These are phyloP conservation scores for Fusarium poae DNA, from an alignment of 2,329 filamentous ascomycete species.

Conservation along the genomic window DNA sequence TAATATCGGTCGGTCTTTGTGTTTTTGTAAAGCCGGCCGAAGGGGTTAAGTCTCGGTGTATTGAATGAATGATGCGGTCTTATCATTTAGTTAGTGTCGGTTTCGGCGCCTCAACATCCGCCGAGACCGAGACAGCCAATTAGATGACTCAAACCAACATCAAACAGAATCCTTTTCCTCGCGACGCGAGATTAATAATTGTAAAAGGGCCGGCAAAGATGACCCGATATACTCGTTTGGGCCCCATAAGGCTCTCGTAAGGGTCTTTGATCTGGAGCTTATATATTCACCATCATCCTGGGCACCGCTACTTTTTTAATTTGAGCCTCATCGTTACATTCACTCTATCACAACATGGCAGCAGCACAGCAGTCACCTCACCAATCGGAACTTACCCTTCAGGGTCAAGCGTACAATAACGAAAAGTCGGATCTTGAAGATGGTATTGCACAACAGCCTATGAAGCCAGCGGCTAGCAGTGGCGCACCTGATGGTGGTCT, in stretches of 20 bases:
- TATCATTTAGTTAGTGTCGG: slow-evolving; percentile 6
- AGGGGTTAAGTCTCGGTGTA: slow-evolving; percentile 8
- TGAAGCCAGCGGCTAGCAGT: neutral
- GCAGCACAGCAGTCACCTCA: slow-evolving; percentile 13
- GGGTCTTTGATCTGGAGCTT: slow-evolving; percentile 6
- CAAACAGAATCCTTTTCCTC: neutral
- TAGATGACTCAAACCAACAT: neutral
- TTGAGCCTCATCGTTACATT: slow-evolving; percentile 18
- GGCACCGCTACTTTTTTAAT: slow-evolving; percentile 1
- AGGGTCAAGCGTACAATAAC: slow-evolving; percentile 11
- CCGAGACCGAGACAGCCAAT: slow-evolving; percentile 30
- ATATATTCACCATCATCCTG: slow-evolving; percentile 13
- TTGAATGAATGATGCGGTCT: slow-evolving; percentile 6
- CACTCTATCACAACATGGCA: slow-evolving; percentile 10
- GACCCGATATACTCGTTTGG: neutral
- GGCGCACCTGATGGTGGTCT: slow-evolving; percentile 35
- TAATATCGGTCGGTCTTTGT: slow-evolving; percentile 15
- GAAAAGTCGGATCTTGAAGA: slow-evolving; percentile 34
- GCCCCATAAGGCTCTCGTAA: slow-evolving; percentile 1
- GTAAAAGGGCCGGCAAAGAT: neutral
- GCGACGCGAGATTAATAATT: slow-evolving; percentile 27
- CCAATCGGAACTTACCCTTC: slow-evolving; percentile 28
- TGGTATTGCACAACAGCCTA: slow-evolving; percentile 4
- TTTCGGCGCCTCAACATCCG: rapidly evolving
- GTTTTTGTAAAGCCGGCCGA: neutral